Conservation (phyloP, 495 filamentous ascomycete genomes). For the Aspergillus bertholletiae region DNA sequence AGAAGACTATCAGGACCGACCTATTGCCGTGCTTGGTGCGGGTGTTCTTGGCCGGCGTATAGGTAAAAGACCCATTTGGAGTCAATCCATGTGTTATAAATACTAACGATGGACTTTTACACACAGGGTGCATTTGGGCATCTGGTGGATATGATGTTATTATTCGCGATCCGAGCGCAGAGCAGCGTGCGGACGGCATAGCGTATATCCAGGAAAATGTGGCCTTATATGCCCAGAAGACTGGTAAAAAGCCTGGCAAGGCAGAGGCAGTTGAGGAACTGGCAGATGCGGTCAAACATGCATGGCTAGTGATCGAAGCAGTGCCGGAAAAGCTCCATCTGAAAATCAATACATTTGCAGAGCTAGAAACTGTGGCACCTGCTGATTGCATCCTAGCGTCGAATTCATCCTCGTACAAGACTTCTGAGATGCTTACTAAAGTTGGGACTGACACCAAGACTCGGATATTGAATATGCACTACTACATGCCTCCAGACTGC, state of each 20-base stretch:
- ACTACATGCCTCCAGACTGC: slow-evolving; percentile 45
- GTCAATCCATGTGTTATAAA: no score
- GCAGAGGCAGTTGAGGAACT: slow-evolving; percentile 27
- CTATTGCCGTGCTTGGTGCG: slow-evolving; percentile 37
- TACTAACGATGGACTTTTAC: no score
- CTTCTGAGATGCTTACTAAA: slow-evolving; percentile 18
- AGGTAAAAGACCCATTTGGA: no score
- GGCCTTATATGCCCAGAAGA: slow-evolving; percentile 26
- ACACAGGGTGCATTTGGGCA: no score
- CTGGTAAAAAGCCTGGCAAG: slow-evolving; percentile 23
- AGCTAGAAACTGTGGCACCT: slow-evolving; percentile 13
- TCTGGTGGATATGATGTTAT: slow-evolving; percentile 29
- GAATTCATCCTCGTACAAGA: slow-evolving; percentile 21
- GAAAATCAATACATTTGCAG: slow-evolving; percentile 14
- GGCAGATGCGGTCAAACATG: slow-evolving; percentile 34
- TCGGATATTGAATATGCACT: slow-evolving; percentile 42
- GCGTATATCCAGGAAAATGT: slow-evolving; percentile 31
- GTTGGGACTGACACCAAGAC: slow-evolving; percentile 28
- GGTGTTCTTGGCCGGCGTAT: slow-evolving; percentile 42
- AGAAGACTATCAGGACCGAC: no score
- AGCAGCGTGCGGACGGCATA: slow-evolving; percentile 18
- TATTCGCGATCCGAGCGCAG: slow-evolving; percentile 37
- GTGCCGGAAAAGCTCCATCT: slow-evolving; percentile 18
- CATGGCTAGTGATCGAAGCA: slow-evolving; percentile 31
- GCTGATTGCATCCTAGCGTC: slow-evolving; percentile 17